phyloP scores from a whole-genome alignment of 2,329 filamentous ascomycete genomes.

The Epichloe gansuensis region DNA sequence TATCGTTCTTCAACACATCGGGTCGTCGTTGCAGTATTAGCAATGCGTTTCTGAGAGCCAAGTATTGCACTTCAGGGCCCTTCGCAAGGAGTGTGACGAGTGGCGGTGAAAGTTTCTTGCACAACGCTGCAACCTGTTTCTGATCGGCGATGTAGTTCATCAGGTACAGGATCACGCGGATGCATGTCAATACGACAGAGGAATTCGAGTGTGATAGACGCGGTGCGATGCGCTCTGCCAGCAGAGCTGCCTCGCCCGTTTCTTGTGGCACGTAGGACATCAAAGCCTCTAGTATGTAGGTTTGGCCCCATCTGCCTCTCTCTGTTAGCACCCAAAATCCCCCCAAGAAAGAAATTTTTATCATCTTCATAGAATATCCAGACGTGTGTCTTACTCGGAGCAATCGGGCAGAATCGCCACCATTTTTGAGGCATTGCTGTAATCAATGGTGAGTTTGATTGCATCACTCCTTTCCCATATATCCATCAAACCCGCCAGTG shows the following conservation, averaged over 20 bases:
- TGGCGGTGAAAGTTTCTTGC: conserved; percentile 86
- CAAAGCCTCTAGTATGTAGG: conserved; percentile 91
- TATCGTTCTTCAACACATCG: conserved; percentile 90
- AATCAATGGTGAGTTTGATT: conserved; percentile 97
- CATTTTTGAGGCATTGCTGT: conserved; percentile 94
- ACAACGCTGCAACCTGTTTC: conserved; percentile 75
- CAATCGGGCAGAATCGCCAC: conserved; percentile 93
- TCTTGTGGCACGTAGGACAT: conserved; percentile 98
- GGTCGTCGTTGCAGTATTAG: conserved; percentile 86
- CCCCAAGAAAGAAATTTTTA: not conserved
- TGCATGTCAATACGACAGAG: conserved; percentile 88
- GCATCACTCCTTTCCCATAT: conserved; percentile 97
- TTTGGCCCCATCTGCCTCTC: conserved; percentile 83
- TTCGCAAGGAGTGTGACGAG: conserved; percentile 91
- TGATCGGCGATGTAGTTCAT: conserved; percentile 97
- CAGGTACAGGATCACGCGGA: conserved; percentile 88
- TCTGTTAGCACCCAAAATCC: not conserved
- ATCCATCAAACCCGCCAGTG: conserved; percentile 81
- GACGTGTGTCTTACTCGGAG: conserved; percentile 59
- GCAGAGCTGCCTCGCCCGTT: conserved; percentile 68
- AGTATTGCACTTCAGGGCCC: conserved; percentile 94
- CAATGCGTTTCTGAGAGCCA: conserved; percentile 84
- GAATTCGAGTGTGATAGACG: conserved; percentile 95
- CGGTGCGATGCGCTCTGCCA: conserved; percentile 91
- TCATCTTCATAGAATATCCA: not conserved